phyloP scores from a whole-genome alignment of 2,329 filamentous ascomycete species.

The Rhynchosporium agropyri region DNA sequence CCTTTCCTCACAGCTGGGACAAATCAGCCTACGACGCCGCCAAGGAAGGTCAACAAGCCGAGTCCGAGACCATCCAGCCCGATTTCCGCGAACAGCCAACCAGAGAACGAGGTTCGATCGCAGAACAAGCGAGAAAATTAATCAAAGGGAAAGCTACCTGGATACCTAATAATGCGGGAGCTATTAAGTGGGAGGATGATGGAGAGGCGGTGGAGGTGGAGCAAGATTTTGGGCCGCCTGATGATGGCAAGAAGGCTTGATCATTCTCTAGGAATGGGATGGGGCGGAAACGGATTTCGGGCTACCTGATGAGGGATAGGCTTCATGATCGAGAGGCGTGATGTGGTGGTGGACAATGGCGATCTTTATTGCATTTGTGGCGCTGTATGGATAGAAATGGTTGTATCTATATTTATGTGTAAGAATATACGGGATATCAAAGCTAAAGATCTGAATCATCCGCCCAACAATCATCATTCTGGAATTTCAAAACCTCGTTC shows the following conservation, averaged over 20 bases:
- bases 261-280: no score
- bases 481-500: slow-evolving; percentile 71
- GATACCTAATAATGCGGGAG: slow-evolving; percentile 45
- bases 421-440: slow-evolving; percentile 25
- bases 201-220: slow-evolving; percentile 41
- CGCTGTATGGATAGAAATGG: slow-evolving; percentile 1
- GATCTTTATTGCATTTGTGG: background rate
- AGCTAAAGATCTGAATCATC: slow-evolving; percentile 6
- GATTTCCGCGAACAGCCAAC: slow-evolving; percentile 39
- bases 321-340: background rate
- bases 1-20: slow-evolving; percentile 58
- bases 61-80: slow-evolving; percentile 41
- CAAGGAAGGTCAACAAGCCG: slow-evolving; percentile 49
- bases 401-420: slow-evolving; percentile 26
- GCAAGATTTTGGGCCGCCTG: slow-evolving; percentile 32
- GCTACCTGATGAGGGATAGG: slow-evolving; percentile 27
- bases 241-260: slow-evolving; percentile 12
- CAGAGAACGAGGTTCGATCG: slow-evolving; percentile 49
- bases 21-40: slow-evolving; percentile 59
- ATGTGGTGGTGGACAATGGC: background rate
- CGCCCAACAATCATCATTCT: slow-evolving; percentile 54
- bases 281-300: no score
- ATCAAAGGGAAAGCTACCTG: slow-evolving; percentile 63
- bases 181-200: slow-evolving; percentile 46
- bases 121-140: slow-evolving; percentile 64